Evolutionary conservation across 2,329 filamentous ascomycete species (phyloP), one percentile per base, ranked within the genome.

Genomic region (Stagonosporopsis vannaccii): DNA sequence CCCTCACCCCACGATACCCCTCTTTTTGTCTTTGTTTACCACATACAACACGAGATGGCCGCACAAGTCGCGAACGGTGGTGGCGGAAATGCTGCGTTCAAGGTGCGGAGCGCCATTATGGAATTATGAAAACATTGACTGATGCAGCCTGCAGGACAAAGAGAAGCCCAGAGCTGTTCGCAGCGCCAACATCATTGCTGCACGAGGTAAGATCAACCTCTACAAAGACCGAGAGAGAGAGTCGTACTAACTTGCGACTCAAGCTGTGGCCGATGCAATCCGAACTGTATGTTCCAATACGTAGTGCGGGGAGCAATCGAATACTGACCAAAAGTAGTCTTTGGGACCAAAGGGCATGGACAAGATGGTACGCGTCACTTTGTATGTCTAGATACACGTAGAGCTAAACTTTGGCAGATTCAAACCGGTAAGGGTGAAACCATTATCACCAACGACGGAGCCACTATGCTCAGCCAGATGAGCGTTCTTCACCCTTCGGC

Each of bases 391-490:
- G 13, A 12, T 20, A n/a, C 15, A 19, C 20, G 5, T 8, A 23
- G 3, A 28, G 23, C 46, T 56, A 12, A 56, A 28, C 4, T 23
- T 7, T 20, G n/a, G 36, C 36, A 56, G 53, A 98, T 99, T 71
- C 90, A 96, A 83, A 96, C 90, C 58, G 91, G 92, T 76, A 97
- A 92, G 81, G 95, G 94, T 80, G 91, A 96, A 79, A 97, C 93
- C 56, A 95, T 98, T 78, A 99, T 99, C 81, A 99, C 95, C 74
- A 99, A 99, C 83, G 95, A 99, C 80, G 95, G 95, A 77, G 96
- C 96, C 82, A 99, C 95, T 55, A 99, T 99, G 94, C 82, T 99
- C 74, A 96, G 91, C 82, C 94, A 94, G 83, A 98, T 99, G 95
- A 90, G 91, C 65, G 95, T 99, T 66, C 92, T 99, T 90, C 95